These are phyloP conservation scores for Camelina sativa DNA, from an alignment of 345 rosid genomes.

Conservation along the genomic window DNA sequence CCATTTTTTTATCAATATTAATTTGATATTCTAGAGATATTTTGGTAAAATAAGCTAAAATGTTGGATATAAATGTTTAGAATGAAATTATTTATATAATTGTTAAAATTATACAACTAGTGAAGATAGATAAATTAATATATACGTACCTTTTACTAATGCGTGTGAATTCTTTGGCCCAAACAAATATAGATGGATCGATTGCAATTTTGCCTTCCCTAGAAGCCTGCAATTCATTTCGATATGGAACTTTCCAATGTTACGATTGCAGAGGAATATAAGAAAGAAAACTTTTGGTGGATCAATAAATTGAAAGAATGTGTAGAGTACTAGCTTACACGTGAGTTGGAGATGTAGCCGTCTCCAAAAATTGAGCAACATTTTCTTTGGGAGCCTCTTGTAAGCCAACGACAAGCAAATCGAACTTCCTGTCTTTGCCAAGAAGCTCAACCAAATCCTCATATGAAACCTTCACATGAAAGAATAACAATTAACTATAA, in stretches of 20 bases:
- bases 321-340: slow-evolving; percentile 21
- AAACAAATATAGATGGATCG: slow-evolving; percentile 39
- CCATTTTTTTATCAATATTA: background rate
- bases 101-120: background rate
- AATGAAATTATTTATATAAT: too few species aligned
- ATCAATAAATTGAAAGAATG: slow-evolving; percentile 1
- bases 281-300: background rate
- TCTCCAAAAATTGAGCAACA: slow-evolving; percentile 32
- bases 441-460: slow-evolving; percentile 41
- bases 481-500: background rate
- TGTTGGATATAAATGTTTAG: background rate
- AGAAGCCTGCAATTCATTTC: slow-evolving; percentile 36
- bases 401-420: slow-evolving; percentile 44
- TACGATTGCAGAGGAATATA: background rate
- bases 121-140: background rate
- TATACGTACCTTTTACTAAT: slow-evolving; percentile 38
- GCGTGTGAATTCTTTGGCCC: slow-evolving; percentile 42
- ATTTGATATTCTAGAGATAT: too few species aligned
- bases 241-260: slow-evolving; percentile 17
- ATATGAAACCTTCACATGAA: slow-evolving; percentile 40
- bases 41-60: background rate
- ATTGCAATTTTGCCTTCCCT: slow-evolving; percentile 43
- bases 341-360: slow-evolving; percentile 42
- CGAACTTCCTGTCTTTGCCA: slow-evolving; percentile 42
- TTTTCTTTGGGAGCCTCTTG: slow-evolving; percentile 45